phyloP scores from a whole-genome alignment of 805 yeast genomes.

The Candida nemodendra region DNA sequence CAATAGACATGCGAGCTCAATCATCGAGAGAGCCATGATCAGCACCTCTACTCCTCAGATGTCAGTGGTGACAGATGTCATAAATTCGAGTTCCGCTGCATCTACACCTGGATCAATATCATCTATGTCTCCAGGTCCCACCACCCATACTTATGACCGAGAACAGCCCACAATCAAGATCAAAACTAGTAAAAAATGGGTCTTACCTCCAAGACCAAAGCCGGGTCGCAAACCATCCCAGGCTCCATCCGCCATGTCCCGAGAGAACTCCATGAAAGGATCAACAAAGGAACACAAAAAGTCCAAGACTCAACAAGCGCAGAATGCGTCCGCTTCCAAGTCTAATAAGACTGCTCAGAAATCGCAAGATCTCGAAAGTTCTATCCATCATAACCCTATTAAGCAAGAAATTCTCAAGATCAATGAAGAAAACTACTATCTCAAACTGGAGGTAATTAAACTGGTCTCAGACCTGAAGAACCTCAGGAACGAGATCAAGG shows the following conservation, averaged over 20 bases:
- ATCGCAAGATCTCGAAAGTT: conserved; percentile 9
- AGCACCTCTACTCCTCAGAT: background rate
- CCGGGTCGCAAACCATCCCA: conserved; percentile 59
- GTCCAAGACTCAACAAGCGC: conserved; percentile 6
- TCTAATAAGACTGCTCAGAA: background rate
- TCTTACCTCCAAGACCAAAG: conserved; percentile 80
- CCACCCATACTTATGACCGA: background rate
- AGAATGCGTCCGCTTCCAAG: background rate
- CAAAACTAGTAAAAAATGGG: conserved; percentile 78
- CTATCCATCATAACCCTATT: conserved; percentile 31
- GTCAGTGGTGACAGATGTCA: conserved; percentile 3
- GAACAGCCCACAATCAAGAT: conserved; percentile 30
- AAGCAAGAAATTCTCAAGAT: conserved; percentile 41
- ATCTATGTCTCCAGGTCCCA: conserved; percentile 10
- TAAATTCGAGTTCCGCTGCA: conserved; percentile 9
- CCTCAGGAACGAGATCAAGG: conserved; percentile 28
- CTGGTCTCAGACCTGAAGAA: conserved; percentile 43
- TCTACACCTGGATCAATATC: conserved; percentile 10
- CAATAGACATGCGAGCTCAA: background rate
- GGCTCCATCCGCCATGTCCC: conserved; percentile 3
- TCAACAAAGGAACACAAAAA: conserved; percentile 11
- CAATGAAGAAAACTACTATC: conserved; percentile 43
- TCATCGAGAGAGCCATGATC: conserved; percentile 2
- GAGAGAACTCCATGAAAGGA: conserved; percentile 7
- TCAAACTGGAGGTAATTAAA: conserved; percentile 44